Percentiles rank a stretch among this genome's conserved stretches.
Conservation (phyloP, 257 asterid genomes). For the Avicennia marina region DNA sequence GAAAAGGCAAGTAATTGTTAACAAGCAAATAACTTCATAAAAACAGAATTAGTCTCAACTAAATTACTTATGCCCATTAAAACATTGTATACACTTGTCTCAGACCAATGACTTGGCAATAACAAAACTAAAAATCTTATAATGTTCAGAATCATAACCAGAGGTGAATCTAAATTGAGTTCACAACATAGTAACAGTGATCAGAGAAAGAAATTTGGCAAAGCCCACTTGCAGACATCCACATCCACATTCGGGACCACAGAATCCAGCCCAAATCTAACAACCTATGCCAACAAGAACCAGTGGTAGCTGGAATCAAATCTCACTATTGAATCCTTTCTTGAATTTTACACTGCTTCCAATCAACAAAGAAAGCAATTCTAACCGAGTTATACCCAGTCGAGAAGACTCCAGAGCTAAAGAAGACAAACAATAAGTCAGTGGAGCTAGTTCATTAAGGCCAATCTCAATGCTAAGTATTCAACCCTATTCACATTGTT, state of each 20-base stretch:
- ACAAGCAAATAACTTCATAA: neutral
- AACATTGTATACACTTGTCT: no score
- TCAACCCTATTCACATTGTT: no score
- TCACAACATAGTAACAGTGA: neutral
- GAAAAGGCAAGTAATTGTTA: no score
- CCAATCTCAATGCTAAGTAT: neutral
- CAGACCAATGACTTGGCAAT: neutral
- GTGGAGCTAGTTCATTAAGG: neutral
- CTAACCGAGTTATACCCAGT: neutral
- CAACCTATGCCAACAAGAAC: constrained; percentile 1
- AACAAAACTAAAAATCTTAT: neutral
- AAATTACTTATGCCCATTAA: no score
- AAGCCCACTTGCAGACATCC: neutral
- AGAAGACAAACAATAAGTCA: neutral
- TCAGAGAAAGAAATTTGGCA: neutral
- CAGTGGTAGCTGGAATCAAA: constrained; percentile 4
- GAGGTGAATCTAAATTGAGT: neutral
- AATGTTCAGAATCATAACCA: neutral
- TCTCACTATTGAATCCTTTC: no score
- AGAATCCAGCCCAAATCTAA: neutral
- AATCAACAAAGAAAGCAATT: neutral
- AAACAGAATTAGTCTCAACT: neutral
- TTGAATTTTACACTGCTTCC: no score
- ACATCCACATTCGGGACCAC: neutral
- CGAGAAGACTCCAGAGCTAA: neutral